Conservation (phyloP, 352 stramenopile species). For the Globisporangium recalcitrans region DNA sequence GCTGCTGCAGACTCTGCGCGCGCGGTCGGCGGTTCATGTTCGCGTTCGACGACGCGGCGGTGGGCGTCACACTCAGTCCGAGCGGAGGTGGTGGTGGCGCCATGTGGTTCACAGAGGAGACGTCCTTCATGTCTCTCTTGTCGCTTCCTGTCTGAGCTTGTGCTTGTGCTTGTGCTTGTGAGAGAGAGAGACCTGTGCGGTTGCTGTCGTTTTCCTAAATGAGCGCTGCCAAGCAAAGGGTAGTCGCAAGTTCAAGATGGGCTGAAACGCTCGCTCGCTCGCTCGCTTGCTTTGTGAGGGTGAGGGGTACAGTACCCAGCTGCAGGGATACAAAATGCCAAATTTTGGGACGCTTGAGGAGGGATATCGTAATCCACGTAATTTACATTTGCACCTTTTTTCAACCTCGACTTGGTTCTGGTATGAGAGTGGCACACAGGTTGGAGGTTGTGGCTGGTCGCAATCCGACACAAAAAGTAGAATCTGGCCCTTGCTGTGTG, state of each 20-base stretch:
- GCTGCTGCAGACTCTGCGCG: constrained; percentile 48
- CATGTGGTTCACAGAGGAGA: too few species aligned
- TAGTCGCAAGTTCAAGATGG: constrained; percentile 23
- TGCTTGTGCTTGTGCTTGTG: constrained; percentile 5
- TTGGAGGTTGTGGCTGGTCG: not conserved
- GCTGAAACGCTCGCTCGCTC: too few species aligned
- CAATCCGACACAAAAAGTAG: not conserved
- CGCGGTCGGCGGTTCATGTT: constrained; percentile 33
- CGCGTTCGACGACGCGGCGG: not conserved
- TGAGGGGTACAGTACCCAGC: not conserved
- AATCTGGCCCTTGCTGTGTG: not conserved
- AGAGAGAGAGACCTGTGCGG: constrained; percentile 12
- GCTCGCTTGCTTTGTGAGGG: not conserved
- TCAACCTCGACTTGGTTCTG: not conserved
- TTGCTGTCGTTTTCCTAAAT: constrained; percentile 63
- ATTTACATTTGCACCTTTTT: constrained; percentile 14
- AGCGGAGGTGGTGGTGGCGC: not conserved
- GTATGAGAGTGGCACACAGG: not conserved
- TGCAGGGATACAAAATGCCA: constrained; percentile 12
- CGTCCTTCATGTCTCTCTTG: constrained; percentile 25
- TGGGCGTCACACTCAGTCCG: constrained; percentile 12
- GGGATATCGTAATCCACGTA: constrained; percentile 11
- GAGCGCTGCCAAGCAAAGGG: constrained; percentile 20
- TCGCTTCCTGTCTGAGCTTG: constrained; percentile 15
- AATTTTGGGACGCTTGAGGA: not conserved